Percentiles rank a stretch among this genome's conserved stretches.
Evolutionary conservation across 2,329 filamentous ascomycete genomes (phyloP).

Genomic region (Coniochaeta prunicola): DNA sequence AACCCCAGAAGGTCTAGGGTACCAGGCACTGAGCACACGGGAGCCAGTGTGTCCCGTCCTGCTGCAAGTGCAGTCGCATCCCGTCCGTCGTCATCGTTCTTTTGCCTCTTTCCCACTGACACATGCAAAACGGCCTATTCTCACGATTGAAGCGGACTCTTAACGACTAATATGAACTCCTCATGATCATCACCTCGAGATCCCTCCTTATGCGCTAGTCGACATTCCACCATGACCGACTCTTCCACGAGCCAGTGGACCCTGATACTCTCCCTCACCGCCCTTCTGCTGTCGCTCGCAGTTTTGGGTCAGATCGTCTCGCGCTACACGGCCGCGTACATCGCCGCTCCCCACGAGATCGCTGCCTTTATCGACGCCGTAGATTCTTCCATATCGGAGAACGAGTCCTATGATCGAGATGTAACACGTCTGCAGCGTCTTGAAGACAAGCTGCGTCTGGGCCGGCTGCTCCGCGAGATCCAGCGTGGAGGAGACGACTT

Average conservation of each 20-base stretch:
- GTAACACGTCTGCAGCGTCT: constrained; percentile 49
- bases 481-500: constrained; percentile 53
- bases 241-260: constrained; percentile 47
- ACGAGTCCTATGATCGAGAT: constrained; percentile 57
- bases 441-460: constrained; percentile 56
- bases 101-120: constrained; percentile 5
- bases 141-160: background rate
- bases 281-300: constrained; percentile 47
- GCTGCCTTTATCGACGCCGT: constrained; percentile 50
- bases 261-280: constrained; percentile 50
- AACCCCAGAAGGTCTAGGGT: no score
- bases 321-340: constrained; percentile 48
- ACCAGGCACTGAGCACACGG: background rate
- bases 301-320: constrained; percentile 45
- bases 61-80: constrained; percentile 1
- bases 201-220: background rate
- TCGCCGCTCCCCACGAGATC: constrained; percentile 51
- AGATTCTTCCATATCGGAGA: constrained; percentile 56
- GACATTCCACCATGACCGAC: constrained; percentile 36
- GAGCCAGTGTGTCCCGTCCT: background rate
- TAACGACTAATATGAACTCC: background rate
- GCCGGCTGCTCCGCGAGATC: constrained; percentile 52
- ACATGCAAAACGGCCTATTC: constrained; percentile 4
- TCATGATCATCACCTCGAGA: background rate
- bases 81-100: constrained; percentile 4